phyloP scores from a whole-genome alignment of 2,329 filamentous ascomycete species.

The Seiridium unicorne region DNA sequence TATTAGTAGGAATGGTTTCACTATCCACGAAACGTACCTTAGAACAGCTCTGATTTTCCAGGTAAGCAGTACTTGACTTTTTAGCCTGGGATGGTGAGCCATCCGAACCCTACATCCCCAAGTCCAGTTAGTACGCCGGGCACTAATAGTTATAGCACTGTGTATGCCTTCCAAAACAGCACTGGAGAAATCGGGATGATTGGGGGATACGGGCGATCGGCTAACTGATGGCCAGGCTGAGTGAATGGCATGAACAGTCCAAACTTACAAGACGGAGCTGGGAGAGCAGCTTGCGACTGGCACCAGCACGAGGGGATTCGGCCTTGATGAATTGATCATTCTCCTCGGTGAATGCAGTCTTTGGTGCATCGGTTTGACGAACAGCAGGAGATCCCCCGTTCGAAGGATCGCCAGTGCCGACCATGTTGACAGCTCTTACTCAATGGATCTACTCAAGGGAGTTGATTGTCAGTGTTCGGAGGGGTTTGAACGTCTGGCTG shows the following conservation, averaged over 20 bases:
- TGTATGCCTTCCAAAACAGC: too few species aligned
- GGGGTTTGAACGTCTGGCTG: background rate
- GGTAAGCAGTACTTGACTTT: slow-evolving; percentile 51
- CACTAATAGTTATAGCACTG: too few species aligned
- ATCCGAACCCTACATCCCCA: slow-evolving; percentile 19
- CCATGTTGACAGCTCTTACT: slow-evolving; percentile 32
- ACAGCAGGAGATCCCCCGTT: slow-evolving; percentile 39
- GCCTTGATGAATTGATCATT: slow-evolving; percentile 37
- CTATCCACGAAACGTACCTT: background rate
- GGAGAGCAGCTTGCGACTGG: slow-evolving; percentile 20
- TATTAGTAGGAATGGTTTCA: slow-evolving; percentile 35
- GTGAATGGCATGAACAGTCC: background rate
- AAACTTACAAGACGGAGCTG: background rate
- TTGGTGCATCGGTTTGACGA: slow-evolving; percentile 31
- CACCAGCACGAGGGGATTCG: slow-evolving; percentile 27
- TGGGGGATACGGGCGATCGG: too few species aligned
- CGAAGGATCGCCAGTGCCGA: slow-evolving; percentile 31
- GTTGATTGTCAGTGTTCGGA: background rate
- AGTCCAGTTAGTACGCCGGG: background rate
- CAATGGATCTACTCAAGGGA: slow-evolving; percentile 7
- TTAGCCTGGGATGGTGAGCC: slow-evolving; percentile 26
- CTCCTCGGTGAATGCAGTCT: slow-evolving; percentile 32
- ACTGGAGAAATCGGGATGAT: slow-evolving; percentile 31
- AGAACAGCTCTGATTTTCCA: slow-evolving; percentile 51
- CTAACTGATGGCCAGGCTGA: background rate